Percentiles rank a stretch among this genome's conserved stretches.
Evolutionary conservation across 2,329 filamentous ascomycete genomes (phyloP).

Genomic region (Taxawa tesnikishii): DNA sequence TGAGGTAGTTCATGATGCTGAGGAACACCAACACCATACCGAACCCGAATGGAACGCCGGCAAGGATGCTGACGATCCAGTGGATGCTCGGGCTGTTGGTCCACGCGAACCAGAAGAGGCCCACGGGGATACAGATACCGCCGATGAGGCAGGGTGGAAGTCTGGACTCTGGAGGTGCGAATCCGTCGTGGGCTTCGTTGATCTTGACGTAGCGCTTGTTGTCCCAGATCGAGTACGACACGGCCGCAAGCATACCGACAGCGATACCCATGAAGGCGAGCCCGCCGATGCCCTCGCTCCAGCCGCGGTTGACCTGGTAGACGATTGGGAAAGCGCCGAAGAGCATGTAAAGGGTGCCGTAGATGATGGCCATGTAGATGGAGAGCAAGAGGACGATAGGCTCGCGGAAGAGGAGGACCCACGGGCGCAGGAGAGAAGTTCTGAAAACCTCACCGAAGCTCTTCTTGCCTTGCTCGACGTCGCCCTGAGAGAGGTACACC

Average conservation of each 20-base stretch:
- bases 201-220: slow-evolving; percentile 42
- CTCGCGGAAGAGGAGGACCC: slow-evolving; percentile 57
- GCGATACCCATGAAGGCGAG: slow-evolving; percentile 57
- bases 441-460: slow-evolving; percentile 33
- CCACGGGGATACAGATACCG: slow-evolving; percentile 48
- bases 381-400: slow-evolving; percentile 55
- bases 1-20: slow-evolving; percentile 50
- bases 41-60: slow-evolving; percentile 42
- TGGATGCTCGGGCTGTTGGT: slow-evolving; percentile 45
- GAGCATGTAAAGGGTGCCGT: slow-evolving; percentile 37
- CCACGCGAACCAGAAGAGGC: slow-evolving; percentile 60
- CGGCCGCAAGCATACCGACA: slow-evolving; percentile 51
- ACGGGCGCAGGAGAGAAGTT: slow-evolving; percentile 50
- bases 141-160: slow-evolving; percentile 52
- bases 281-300: slow-evolving; percentile 47
- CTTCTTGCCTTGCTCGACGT: slow-evolving; percentile 24
- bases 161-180: slow-evolving; percentile 54
- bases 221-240: slow-evolving; percentile 39
- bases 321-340: slow-evolving; percentile 45
- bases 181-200: slow-evolving; percentile 34
- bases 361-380: slow-evolving; percentile 53
- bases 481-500: slow-evolving; percentile 38
- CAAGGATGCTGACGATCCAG: slow-evolving; percentile 41
- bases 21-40: slow-evolving; percentile 56
- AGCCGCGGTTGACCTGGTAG: slow-evolving; percentile 47